A percentile compares a stretch with the other conserved stretches of the same genome.
These are phyloP conservation scores for Carex cristatella DNA, from an alignment of 176 grass and related monocot species.

Conservation along the genomic window DNA sequence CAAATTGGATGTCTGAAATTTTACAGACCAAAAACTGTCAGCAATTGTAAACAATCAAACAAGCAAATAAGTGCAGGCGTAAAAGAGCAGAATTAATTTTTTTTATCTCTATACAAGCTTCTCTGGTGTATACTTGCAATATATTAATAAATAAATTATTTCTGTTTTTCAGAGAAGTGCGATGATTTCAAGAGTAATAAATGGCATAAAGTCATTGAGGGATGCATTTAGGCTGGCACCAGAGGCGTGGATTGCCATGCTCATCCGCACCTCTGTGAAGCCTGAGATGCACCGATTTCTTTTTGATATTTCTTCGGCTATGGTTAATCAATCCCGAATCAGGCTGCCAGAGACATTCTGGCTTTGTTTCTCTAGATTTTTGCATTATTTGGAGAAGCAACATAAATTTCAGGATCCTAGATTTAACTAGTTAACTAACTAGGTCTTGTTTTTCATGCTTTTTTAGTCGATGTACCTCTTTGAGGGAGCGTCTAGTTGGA, in stretches of 20 bases:
- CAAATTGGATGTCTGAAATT: not conserved
- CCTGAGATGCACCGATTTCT: conserved; percentile 60
- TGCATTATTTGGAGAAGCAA: conserved; percentile 62
- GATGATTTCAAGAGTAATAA: conserved; percentile 55
- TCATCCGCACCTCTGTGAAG: conserved; percentile 54
- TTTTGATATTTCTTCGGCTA: conserved; percentile 49
- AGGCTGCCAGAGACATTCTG: conserved; percentile 81
- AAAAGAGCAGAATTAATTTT: not conserved
- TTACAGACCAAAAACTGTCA: not conserved
- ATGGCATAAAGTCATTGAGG: conserved; percentile 49
- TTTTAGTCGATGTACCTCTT: not conserved
- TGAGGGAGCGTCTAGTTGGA: not conserved
- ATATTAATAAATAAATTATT: not conserved
- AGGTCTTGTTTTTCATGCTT: not conserved
- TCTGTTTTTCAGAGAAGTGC: conserved; percentile 55
- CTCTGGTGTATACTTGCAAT: not conserved
- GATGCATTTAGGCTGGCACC: conserved; percentile 63
- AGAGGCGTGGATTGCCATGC: conserved; percentile 68
- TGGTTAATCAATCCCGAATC: conserved; percentile 44
- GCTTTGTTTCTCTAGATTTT: conserved; percentile 68
- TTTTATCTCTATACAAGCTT: not conserved
- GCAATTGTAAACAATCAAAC: not conserved
- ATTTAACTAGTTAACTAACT: not conserved
- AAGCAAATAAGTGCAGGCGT: not conserved
- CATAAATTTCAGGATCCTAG: conserved; percentile 15